Conservation (phyloP, 257 asterid species). For the Echium plantagineum region DNA sequence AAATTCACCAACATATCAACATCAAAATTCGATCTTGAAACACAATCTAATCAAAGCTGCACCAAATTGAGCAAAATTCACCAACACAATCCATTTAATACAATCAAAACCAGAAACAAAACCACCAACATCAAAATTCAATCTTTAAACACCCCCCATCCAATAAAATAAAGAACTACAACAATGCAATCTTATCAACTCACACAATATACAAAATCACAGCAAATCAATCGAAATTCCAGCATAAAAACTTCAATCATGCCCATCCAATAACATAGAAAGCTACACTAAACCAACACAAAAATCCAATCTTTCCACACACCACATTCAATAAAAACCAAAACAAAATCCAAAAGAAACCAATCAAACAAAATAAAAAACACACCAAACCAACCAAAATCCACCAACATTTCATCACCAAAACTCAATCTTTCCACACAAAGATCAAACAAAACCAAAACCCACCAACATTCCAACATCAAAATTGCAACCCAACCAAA, state of each 20-base stretch:
- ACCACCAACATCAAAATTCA: background rate
- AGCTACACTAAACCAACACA: no score
- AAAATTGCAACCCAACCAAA: no score
- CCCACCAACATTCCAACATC: no score
- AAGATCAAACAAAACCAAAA: no score
- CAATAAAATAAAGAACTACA: slow-evolving; percentile 6
- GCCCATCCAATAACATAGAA: no score
- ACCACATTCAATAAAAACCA: background rate
- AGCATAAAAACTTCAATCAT: no score
- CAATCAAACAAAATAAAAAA: background rate
- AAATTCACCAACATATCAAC: background rate
- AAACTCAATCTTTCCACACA: background rate
- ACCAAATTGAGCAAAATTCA: no score
- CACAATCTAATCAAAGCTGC: slow-evolving; percentile 6
- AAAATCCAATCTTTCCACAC: background rate
- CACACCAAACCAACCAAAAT: background rate
- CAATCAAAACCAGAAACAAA: no score
- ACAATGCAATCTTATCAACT: background rate
- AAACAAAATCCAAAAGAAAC: background rate
- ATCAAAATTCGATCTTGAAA: background rate
- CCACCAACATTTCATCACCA: background rate
- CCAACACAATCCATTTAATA: background rate
- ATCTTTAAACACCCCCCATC: background rate
- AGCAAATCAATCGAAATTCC: no score
- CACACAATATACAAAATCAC: no score